phyloP scores from a whole-genome alignment of 768 basidiomycete species.

The Mycena kentingensis region DNA sequence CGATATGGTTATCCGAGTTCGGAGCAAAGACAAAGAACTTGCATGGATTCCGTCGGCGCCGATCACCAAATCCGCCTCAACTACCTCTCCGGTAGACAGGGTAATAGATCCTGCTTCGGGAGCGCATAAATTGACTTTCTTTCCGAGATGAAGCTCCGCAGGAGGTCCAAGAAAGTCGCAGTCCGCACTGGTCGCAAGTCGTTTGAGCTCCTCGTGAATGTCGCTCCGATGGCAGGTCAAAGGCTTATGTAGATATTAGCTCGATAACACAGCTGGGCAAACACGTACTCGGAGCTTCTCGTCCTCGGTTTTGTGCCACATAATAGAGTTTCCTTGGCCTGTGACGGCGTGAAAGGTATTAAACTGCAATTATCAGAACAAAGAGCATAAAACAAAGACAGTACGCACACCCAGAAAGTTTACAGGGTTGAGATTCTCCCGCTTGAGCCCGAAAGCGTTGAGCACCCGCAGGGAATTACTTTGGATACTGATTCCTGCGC shows the following conservation, averaged over 20 bases:
- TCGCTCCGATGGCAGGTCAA: neutral
- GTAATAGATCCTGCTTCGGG: neutral
- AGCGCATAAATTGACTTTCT: neutral
- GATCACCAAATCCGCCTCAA: neutral
- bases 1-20: neutral
- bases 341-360: neutral
- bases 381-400: neutral
- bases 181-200: neutral
- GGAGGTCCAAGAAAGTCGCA: neutral
- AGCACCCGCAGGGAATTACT: neutral
- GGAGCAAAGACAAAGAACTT: neutral
- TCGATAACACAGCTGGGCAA: neutral
- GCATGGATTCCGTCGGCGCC: constrained; percentile 2
- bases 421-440: neutral
- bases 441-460: neutral
- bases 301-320: neutral
- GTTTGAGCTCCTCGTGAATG: neutral
- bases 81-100: neutral
- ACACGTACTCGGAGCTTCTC: neutral
- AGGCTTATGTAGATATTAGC: neutral
- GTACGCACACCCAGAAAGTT: neutral
- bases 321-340: neutral
- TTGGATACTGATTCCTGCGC: neutral
- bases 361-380: neutral
- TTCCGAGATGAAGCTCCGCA: neutral